Evolutionary conservation across 2,329 filamentous ascomycete genomes (phyloP), one percentile per base, ranked within the genome.

Genomic region (Aspergillus fijiensis): DNA sequence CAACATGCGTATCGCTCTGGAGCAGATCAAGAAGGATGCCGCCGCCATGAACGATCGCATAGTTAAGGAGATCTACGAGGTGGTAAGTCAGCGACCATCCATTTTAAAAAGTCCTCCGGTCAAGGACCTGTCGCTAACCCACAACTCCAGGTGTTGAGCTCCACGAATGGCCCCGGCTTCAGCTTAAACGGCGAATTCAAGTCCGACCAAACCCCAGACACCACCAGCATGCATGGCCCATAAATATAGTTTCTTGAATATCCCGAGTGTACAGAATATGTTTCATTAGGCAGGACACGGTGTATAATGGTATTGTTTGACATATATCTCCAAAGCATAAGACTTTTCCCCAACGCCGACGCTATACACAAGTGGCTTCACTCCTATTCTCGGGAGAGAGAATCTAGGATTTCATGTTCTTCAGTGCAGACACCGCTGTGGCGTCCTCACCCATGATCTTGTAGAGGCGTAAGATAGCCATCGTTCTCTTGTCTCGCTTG

Each of bases 111-210:
- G 23, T 42, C 5, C 9, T 33, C 10, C 12, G 21, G 10, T 16
- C 23, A 60, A 55, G 12, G 42, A 51, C 3, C 31, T 47, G 12
- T 19, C 29, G 7, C 31, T 75, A 75, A 65, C 47, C 76, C 84
- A 68, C 85, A 87, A 73, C 88, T 16, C 25, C 60, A 85, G 74
- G 90, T 98, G 35, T 79, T 99, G 70, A 94, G 91, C 80, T 92
- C 92, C 12, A 96, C 94, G 6, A 84, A 95, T 72, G 88, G 89
- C 1, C 93, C 95, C 1, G 94, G 92, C 0, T 87, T 99, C 80
- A 92, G 88, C 73, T 79, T 99, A 74, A 96, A 86, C 73, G 94
- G 93, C 59, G 86, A 89, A 57, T 90, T 95, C 75, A 86, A 79
- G 69, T 82, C 88, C 56, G 81, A 83, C 4, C 82, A 85, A 61